Evolutionary conservation across 1,284 basidiomycete species (phyloP).

Genomic region (Vanrija sp.): DNA sequence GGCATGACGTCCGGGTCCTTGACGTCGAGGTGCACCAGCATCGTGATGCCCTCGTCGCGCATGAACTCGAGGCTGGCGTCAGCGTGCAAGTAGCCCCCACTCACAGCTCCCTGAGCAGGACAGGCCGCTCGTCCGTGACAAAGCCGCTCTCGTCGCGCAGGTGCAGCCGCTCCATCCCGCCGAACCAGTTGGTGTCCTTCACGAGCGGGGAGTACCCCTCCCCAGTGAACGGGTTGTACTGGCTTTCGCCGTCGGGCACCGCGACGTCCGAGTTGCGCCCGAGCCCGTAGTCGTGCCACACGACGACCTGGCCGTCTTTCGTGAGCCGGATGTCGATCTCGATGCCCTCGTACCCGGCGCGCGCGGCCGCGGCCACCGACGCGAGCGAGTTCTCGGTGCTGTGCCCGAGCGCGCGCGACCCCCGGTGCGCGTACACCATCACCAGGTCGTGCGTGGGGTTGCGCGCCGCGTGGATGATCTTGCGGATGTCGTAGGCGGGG

Average conservation of each 20-base stretch:
- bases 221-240: constrained; percentile 5
- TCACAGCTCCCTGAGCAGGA: no score
- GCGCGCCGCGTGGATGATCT: no score
- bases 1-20: constrained; percentile 86
- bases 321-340: constrained; percentile 5
- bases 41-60: background rate
- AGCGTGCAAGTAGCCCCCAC: no score
- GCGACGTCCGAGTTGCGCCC: background rate
- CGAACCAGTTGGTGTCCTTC: background rate
- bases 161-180: constrained; percentile 1
- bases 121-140: no score
- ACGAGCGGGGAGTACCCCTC: constrained; percentile 1
- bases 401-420: no score
- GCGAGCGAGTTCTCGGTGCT: no score
- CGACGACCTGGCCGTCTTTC: background rate
- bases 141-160: background rate
- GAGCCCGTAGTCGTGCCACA: constrained; percentile 3
- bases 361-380: background rate
- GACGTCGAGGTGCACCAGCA: constrained; percentile 73
- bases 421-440: no score
- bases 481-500: no score
- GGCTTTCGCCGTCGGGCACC: background rate
- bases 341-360: background rate
- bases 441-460: no score
- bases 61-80: background rate